Evolutionary conservation across 768 basidiomycete genomes (phyloP).

Genomic region (Calocera cornea): DNA sequence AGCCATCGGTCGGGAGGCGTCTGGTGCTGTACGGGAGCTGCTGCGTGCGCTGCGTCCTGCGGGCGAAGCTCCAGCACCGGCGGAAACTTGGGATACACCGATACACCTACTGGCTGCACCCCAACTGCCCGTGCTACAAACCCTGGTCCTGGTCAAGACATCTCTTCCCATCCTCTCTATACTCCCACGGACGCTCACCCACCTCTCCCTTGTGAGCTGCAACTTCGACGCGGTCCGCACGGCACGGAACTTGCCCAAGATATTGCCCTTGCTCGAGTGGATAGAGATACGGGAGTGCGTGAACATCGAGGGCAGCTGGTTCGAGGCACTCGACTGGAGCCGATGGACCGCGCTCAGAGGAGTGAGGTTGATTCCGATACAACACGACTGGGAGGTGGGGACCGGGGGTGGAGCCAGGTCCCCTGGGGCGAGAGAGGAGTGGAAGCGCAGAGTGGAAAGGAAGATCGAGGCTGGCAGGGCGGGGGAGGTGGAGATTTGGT

Average conservation of each 20-base stretch:
- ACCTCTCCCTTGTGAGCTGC: neutral
- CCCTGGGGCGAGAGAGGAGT: neutral
- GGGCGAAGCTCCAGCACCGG: neutral
- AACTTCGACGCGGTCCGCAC: neutral
- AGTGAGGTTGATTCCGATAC: neutral
- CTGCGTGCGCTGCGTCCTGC: neutral
- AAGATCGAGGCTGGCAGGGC: neutral
- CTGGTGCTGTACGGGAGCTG: neutral
- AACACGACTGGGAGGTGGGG: neutral
- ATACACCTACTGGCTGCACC: neutral
- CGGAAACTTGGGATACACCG: neutral
- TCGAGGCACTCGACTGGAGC: neutral
- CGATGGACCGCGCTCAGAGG: neutral
- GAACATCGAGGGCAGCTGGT: neutral
- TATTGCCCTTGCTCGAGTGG: neutral
- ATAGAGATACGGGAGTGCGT: neutral
- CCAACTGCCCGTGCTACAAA: neutral
- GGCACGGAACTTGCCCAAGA: neutral
- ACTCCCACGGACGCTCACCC: neutral
- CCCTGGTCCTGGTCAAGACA: neutral
- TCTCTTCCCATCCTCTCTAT: neutral
- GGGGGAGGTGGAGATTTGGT: slow-evolving; percentile 1
- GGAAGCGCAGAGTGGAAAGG: neutral
- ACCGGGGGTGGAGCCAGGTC: neutral
- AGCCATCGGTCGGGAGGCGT: neutral